These are phyloP conservation scores for Starmerella stigmatis DNA, from an alignment of 805 yeast genomes.

Conservation along the genomic window DNA sequence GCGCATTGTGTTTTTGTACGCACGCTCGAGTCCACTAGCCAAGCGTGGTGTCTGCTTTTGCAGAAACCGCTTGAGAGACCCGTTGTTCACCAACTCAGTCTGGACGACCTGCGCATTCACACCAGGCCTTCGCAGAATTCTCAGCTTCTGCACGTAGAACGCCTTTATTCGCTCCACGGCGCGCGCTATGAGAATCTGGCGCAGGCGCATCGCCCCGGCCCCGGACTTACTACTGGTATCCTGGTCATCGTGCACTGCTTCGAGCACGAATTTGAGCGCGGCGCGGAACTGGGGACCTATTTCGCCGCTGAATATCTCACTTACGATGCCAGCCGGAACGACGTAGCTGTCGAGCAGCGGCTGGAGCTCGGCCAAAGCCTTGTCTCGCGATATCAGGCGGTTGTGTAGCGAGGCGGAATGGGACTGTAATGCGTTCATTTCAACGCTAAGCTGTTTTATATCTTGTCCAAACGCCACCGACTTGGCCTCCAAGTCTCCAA, in stretches of 20 bases:
- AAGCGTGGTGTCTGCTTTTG: conserved; percentile 45
- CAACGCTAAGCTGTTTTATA: conserved; percentile 45
- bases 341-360: conserved; percentile 69
- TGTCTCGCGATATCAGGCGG: conserved; percentile 40
- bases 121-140: conserved; percentile 53
- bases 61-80: conserved; percentile 52
- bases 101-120: conserved; percentile 69
- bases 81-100: conserved; percentile 48
- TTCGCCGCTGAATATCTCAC: conserved; percentile 47
- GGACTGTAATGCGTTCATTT: conserved; percentile 49
- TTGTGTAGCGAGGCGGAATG: conserved; percentile 42
- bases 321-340: conserved; percentile 62
- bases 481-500: conserved; percentile 10
- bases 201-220: conserved; percentile 10
- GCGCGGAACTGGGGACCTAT: conserved; percentile 51
- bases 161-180: conserved; percentile 69
- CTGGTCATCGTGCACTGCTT: conserved; percentile 1
- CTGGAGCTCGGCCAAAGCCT: conserved; percentile 44
- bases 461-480: conserved; percentile 42
- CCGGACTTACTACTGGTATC: conserved; percentile 14
- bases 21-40: conserved; percentile 63
- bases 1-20: conserved; percentile 77
- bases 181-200: conserved; percentile 44
- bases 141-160: conserved; percentile 53
- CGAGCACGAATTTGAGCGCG: conserved; percentile 24